Evolutionary conservation across 768 basidiomycete genomes (phyloP), one percentile per base, ranked within the genome.

Genomic region (Serendipita sp.): DNA sequence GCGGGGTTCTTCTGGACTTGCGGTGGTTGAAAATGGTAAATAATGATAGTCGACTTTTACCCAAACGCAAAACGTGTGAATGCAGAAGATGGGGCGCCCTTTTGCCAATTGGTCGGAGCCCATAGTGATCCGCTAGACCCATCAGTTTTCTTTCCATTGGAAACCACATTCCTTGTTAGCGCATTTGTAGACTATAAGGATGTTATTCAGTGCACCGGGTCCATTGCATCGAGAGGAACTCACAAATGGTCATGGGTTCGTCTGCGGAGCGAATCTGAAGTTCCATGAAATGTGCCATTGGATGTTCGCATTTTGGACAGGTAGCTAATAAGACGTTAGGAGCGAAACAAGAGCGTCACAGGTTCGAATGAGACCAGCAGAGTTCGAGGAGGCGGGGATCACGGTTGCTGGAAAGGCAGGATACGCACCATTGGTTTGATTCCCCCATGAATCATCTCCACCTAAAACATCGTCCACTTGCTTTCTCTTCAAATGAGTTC

Each of bases 401-500:
- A n/a, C 35, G 64, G 24, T 41, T 32, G 16, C 8, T 48, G 44
- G 18, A 15, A 15, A n/a, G 11, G 1, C 69, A 79, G 63, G 47
- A 90, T 92, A 85, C 69, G 84, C 80, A 0, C 88, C 92, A 56
- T 86, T 83, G 74, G 95, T 94, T 2, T 93, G 94, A 73, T 96
- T 89, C 65, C 86, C 87, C 92, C 94, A 96, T 75, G 85, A 85
- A 66, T 92, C 90, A 44, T 90, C 92, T 2, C 92, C 93, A 62
- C 95, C 96, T 32, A 98, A 78, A 3, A 99, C 94, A 70, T 98
- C 96, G 72, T 99, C 96, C 11, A 92, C 87, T 69, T 86, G 82
- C 71, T 98, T 98, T n/a, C 89, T 81, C 68, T 85, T 86, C 62
- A 96, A 78, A 65, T 83, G 83, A 34, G 88, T 92, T 51, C 94